These are phyloP conservation scores for Skeletonema potamos DNA, from an alignment of 108 stramenopile species.

Conservation along the genomic window DNA sequence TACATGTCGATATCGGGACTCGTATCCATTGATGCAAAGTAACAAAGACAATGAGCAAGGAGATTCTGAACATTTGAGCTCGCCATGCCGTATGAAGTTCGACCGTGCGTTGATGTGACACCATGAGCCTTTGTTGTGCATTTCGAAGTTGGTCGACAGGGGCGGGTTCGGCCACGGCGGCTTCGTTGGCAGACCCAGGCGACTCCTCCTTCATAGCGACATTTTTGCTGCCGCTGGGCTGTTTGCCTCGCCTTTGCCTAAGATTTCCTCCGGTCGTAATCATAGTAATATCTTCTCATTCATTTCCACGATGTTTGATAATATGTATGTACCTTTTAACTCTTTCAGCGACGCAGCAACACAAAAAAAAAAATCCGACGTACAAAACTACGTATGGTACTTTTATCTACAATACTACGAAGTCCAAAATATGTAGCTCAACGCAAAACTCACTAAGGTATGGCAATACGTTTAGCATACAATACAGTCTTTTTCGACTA, in stretches of 20 bases:
- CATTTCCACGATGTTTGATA: no score
- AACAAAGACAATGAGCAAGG: slow-evolving; percentile 47
- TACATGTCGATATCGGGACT: slow-evolving; percentile 42
- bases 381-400: no score
- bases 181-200: background rate
- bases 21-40: slow-evolving; percentile 53
- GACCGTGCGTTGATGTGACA: slow-evolving; percentile 40
- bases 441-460: no score
- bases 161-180: background rate
- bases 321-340: no score
- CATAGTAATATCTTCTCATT: background rate
- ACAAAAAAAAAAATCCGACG: no score
- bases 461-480: no score
- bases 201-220: background rate
- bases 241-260: slow-evolving; percentile 43
- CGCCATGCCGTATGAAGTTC: slow-evolving; percentile 56
- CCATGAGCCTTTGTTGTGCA: slow-evolving; percentile 29
- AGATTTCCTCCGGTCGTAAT: slow-evolving; percentile 1
- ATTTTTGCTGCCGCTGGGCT: background rate
- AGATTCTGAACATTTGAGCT: slow-evolving; percentile 49
- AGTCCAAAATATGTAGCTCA: no score
- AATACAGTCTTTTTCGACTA: no score
- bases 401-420: no score
- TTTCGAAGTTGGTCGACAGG: slow-evolving; percentile 34
- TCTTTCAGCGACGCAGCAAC: no score